phyloP scores from a whole-genome alignment of 2,329 filamentous ascomycete species.

The Lachnellula willkommii region DNA sequence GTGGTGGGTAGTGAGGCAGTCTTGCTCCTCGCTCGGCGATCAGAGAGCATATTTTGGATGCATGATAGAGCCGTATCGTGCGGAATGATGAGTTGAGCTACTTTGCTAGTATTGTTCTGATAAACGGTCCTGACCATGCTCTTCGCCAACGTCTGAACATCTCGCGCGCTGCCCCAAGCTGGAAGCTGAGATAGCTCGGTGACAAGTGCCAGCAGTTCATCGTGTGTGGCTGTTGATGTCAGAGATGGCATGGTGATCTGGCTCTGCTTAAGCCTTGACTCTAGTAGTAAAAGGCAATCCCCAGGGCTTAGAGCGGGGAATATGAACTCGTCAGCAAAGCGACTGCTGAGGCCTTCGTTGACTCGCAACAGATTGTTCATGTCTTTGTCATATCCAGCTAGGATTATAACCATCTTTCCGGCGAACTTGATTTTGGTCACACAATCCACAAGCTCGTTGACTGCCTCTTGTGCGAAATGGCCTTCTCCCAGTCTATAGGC shows the following conservation, averaged over 20 bases:
- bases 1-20: not conserved
- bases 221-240: slow-evolving; percentile 25
- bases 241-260: slow-evolving; percentile 22
- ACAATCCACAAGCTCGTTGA: slow-evolving; percentile 62
- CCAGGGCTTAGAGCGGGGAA: slow-evolving; percentile 36
- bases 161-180: slow-evolving; percentile 49
- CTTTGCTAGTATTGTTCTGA: slow-evolving; percentile 16
- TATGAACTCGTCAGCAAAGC: slow-evolving; percentile 47
- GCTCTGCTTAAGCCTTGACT: slow-evolving; percentile 29
- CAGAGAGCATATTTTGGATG: slow-evolving; percentile 23
- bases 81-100: slow-evolving; percentile 17
- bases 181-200: slow-evolving; percentile 35
- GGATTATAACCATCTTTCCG: slow-evolving; percentile 48
- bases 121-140: slow-evolving; percentile 35
- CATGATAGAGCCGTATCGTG: slow-evolving; percentile 16
- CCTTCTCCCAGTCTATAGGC: slow-evolving; percentile 51
- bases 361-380: slow-evolving; percentile 47
- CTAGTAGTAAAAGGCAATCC: slow-evolving; percentile 37
- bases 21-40: slow-evolving; percentile 14
- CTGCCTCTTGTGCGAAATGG: slow-evolving; percentile 53
- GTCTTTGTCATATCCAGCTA: slow-evolving; percentile 52
- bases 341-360: slow-evolving; percentile 49
- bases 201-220: slow-evolving; percentile 29
- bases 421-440: slow-evolving; percentile 42
- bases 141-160: slow-evolving; percentile 45